Base-by-base conservation (phyloP, 1,284 basidiomycete genomes). In the Leccinum subfulvum region DNA sequence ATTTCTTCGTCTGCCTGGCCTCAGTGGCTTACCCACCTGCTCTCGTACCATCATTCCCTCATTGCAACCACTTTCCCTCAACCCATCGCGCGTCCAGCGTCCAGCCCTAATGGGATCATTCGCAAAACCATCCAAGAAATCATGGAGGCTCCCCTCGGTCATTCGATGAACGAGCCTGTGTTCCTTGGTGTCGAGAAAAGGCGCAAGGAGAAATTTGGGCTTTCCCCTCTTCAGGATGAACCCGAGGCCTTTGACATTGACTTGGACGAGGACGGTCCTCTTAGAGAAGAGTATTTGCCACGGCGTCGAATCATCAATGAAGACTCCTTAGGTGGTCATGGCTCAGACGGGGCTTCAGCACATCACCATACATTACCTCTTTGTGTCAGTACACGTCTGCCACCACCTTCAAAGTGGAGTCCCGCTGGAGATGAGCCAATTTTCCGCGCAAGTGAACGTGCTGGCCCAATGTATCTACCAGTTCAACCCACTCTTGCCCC, bases 361-460 rank as follows among this genome's bases (percentile, higher is more conserved):
- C 59, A 64, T 35, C 58, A 67, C 3, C 44, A 49, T 62, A 66
- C 63, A 13, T 64, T 69, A 3, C 73, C 73, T 53, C 60, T 69
- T 11, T 73, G 73, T 37, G 54, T 58, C 3, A 70, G 78, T 56
- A 80, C 80, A 57, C 59, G 69, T 21, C 74, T 91, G 21, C 90
- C 90, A 54, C 88, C 91, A 14, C 90, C 90, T 18, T 86, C 90
- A 7, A 85, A 85, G 73, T 92, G 90, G 90, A 90, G 88, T 69
- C 90, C 90, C 57, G 82, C 84, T 10, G 88, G 81, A 14, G 90
- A 91, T 69, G 89, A 90, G 66, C 89, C 88, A 23, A 84, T 92
- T 62, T 74, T 83, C 51, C 82, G 84, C 49, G 79, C 82, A 60
- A 76, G 77, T 57, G 82, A 79, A 67, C 80, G 84, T 59, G 71